Evolutionary conservation across 2,329 filamentous ascomycete species (phyloP).

Genomic region (Penicillium sp.): DNA sequence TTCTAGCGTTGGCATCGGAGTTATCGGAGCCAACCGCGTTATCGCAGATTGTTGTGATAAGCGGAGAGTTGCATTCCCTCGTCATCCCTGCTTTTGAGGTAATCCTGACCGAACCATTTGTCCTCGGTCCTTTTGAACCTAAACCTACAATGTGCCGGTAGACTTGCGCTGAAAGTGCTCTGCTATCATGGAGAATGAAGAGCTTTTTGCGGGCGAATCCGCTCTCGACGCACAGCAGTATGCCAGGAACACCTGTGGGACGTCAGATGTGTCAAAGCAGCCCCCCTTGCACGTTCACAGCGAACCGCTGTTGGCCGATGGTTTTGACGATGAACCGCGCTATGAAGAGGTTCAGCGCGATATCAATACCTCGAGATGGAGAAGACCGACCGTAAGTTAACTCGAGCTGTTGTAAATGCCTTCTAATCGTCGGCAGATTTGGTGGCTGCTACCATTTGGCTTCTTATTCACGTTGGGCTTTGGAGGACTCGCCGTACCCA

Average conservation of each 20-base stretch:
- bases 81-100: conserved; percentile 5
- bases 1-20: neutral
- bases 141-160: conserved; percentile 18
- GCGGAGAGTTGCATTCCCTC: conserved; percentile 3
- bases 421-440: conserved; percentile 52
- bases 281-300: conserved; percentile 16
- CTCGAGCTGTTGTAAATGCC: neutral
- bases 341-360: conserved; percentile 5
- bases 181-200: conserved; percentile 32
- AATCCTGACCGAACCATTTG: conserved; percentile 10
- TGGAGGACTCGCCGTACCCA: conserved; percentile 79
- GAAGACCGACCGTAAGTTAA: conserved; percentile 46
- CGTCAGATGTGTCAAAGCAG: conserved; percentile 9
- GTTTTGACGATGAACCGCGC: conserved; percentile 7
- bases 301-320: conserved; percentile 11
- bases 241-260: conserved; percentile 12
- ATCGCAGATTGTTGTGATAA: conserved; percentile 9
- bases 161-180: neutral
- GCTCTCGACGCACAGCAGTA: conserved; percentile 30
- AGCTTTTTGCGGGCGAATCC: conserved; percentile 29
- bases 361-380: conserved; percentile 41
- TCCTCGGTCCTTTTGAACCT: conserved; percentile 28
- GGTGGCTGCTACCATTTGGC: conserved; percentile 77
- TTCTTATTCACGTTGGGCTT: conserved; percentile 78
- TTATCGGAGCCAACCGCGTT: conserved; percentile 1